These are phyloP conservation scores for Ogataea saltuana DNA, from an alignment of 805 yeast species.

Conservation along the genomic window DNA sequence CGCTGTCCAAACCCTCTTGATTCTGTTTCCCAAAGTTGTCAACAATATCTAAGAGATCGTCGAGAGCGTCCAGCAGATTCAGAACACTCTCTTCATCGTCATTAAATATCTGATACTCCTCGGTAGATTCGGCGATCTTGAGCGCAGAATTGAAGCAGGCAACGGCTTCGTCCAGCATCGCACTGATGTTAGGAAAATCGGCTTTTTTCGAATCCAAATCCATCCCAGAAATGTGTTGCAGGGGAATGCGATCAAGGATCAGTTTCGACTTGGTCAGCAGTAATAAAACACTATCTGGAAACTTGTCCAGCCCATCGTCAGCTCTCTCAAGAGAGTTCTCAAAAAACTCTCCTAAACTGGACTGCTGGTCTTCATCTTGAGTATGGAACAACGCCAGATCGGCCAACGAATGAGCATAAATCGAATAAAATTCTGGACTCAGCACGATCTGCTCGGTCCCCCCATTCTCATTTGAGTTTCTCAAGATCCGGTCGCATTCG, in stretches of 20 bases:
- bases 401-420: constrained; percentile 71
- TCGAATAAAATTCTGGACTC: constrained; percentile 61
- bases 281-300: constrained; percentile 44
- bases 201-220: constrained; percentile 39
- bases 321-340: constrained; percentile 73
- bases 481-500: constrained; percentile 80
- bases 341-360: constrained; percentile 52
- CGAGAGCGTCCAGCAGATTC: constrained; percentile 57
- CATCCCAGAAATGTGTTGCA: constrained; percentile 56
- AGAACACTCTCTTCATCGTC: constrained; percentile 36
- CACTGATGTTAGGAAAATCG: constrained; percentile 39
- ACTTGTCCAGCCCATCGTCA: constrained; percentile 53
- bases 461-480: constrained; percentile 41
- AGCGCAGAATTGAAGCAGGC: constrained; percentile 47
- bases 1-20: constrained; percentile 62
- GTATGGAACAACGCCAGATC: constrained; percentile 60
- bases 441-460: constrained; percentile 34
- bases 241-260: constrained; percentile 56
- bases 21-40: constrained; percentile 63
- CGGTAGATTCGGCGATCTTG: constrained; percentile 27
- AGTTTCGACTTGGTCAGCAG: constrained; percentile 59
- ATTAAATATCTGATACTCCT: constrained; percentile 21
- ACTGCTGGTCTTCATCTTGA: constrained; percentile 22
- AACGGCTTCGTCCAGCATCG: constrained; percentile 48
- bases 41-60: constrained; percentile 68